Evolutionary conservation across 495 filamentous ascomycete species (phyloP).

Genomic region (Aspergillus indologenus): DNA sequence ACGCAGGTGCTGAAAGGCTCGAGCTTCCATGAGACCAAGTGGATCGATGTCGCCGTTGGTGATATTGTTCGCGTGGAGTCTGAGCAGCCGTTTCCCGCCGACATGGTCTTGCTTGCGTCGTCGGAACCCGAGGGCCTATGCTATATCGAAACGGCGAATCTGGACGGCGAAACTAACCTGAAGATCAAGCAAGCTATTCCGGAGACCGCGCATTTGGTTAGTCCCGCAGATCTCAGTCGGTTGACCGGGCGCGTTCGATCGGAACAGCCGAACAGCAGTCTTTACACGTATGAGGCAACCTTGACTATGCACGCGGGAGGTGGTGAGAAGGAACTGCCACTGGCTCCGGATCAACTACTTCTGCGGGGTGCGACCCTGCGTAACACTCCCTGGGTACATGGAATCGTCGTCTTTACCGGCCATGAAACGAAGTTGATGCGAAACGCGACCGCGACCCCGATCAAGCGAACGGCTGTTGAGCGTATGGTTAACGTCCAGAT

Average conservation of each 20-base stretch:
- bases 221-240: conserved; percentile 79
- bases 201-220: conserved; percentile 86
- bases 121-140: conserved; percentile 97
- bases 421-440: conserved; percentile 99
- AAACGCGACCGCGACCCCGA: conserved; percentile 94
- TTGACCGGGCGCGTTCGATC: conserved; percentile 84
- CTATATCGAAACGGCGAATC: conserved; percentile 98
- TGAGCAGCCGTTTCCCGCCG: conserved; percentile 93
- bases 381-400: conserved; percentile 98
- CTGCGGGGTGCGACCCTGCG: conserved; percentile 90
- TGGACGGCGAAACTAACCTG: conserved; percentile 97
- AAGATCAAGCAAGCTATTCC: conserved; percentile 99
- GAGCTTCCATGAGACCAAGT: conserved; percentile 79
- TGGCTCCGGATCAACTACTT: conserved; percentile 80
- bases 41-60: conserved; percentile 90
- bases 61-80: conserved; percentile 95
- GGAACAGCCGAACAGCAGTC: conserved; percentile 96
- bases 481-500: conserved; percentile 90
- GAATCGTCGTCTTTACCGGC: conserved; percentile 94
- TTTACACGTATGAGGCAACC: conserved; percentile 98
- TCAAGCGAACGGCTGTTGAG: conserved; percentile 96
- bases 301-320: conserved; percentile 89
- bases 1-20: conserved; percentile 82
- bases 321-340: conserved; percentile 87
- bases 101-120: conserved; percentile 85